Base-by-base conservation (phyloP, 1,284 basidiomycete species). In the Wolfiporia cocos region DNA sequence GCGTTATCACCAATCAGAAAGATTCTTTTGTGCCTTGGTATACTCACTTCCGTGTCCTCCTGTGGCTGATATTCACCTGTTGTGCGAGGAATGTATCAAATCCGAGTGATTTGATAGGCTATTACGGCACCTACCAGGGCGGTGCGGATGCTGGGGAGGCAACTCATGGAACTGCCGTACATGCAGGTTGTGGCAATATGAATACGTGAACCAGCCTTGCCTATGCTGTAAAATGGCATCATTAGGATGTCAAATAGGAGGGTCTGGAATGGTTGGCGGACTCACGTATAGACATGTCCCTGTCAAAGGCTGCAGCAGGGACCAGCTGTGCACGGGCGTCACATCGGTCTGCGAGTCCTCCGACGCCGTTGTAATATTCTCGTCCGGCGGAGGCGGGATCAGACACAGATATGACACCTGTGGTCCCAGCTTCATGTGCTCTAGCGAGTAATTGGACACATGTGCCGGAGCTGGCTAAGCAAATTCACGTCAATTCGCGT, bases 181-280 rank as follows among this genome's bases (percentile, higher is more conserved):
- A 65, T 91, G 80, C 46, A 80, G 75, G 65, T 89, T 86, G 66
- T 93, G 92, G 69, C 92, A 95, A 66, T 95, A 95, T 46, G 89
- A 85, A 65, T 95, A 96, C 32, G 92, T 96, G 68, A 95, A 96
- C 93, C 93, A 97, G 30, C 83, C 76, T 72, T 89, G 86, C 54
- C 79, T 77, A 62, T 86, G 82, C 86, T 90, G 55, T 49, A 47
- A 54, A 41, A 19, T 44, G 41, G 39, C 39, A 49, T 51, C 20
- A 48, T 43, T 17, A 9, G 7, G 9, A 17, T 34, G 10, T n/a
- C n/a, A 29, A 29, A 29, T n/a, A n/a, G n/a, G n/a, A n/a, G n/a
- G n/a, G n/a, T n/a, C n/a, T n/a, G n/a, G n/a, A n/a, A n/a, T n/a
- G n/a, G n/a, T n/a, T n/a, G n/a, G 48, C 38, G 26, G 41, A 72